Base-by-base conservation (phyloP, 108 stramenopile genomes). In the Mediolabrus comicus region DNA sequence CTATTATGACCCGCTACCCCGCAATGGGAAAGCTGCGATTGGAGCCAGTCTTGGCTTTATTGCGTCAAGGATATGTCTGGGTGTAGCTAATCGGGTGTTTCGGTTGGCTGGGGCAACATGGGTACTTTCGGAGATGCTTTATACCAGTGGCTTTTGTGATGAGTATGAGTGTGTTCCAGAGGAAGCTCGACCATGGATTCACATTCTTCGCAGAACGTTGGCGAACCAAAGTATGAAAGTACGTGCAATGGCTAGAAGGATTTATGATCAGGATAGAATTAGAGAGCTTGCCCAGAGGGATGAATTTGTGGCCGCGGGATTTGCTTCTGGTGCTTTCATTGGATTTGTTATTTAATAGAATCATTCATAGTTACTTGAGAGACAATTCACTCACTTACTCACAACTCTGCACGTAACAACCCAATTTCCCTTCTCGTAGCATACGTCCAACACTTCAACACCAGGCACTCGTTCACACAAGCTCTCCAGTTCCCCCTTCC, bases 401-500 rank as follows among this genome's bases (percentile, higher is more conserved):
- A 49, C 46, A 49, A 49, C 46, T 49, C 46, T 49, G 22, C 46
- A 49, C 9, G 46, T 49, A 24, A 49, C 22, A 6, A 49, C 46
- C 46, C 46, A 49, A 59, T 96, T 96, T 27, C 95, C 95, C 55
- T 72, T 83, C 65, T 96, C 95, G 57, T 83, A 93, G 9, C 91
- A 85, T 60, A 83, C 81, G 51, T 83, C 83, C 19, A 88, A 33
- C 12, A 96, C 46, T 49, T 80, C 75, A 3, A 90, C 64, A 0
- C 78, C 63, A 1, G 72, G 78, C 9, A 91, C 66, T 32, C 71
- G 65, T 27, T 57, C 35, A 25, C 16, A 95, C 92, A 38, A 95
- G 66, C 80, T 78, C 67, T 96, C 97, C 29, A 99, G 71, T 79
- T 99, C 98, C 9, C 98, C 98, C 70, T 88, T 76, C 13, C 82